phyloP scores from a whole-genome alignment of 306 rosid genomes.

The Vigna nakashimae region DNA sequence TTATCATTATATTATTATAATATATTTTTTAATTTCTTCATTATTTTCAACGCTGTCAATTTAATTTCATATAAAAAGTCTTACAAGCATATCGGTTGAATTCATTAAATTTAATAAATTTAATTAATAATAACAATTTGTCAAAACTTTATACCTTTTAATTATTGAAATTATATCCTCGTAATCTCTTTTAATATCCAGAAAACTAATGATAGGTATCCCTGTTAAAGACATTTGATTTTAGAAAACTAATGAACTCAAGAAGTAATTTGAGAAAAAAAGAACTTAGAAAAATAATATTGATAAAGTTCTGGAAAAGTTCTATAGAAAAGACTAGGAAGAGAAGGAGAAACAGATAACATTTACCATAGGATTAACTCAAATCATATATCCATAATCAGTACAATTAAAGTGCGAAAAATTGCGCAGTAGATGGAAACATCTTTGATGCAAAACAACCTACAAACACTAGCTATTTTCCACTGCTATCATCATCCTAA shows the following conservation, averaged over 20 bases:
- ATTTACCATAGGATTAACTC: too few species aligned
- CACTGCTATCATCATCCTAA: background rate
- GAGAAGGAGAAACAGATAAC: too few species aligned
- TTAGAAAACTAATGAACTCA: background rate
- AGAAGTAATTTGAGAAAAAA: background rate
- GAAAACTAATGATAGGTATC: background rate
- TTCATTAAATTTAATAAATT: background rate
- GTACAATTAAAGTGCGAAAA: background rate
- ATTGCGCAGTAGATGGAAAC: background rate
- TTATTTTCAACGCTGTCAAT: too few species aligned
- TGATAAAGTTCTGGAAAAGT: background rate
- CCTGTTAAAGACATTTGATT: background rate
- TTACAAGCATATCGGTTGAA: too few species aligned
- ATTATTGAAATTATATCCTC: background rate
- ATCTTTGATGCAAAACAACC: background rate
- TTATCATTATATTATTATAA: too few species aligned
- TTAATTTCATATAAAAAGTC: too few species aligned
- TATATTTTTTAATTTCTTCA: too few species aligned
- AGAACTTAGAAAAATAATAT: background rate
- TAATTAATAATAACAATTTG: background rate
- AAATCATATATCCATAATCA: background rate
- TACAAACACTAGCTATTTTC: background rate
- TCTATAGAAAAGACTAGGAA: background rate
- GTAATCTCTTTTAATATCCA: background rate
- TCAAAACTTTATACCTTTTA: background rate